phyloP scores from a whole-genome alignment of 371 early-diverging fungal genomes.

The Haplosporangium sp. region DNA sequence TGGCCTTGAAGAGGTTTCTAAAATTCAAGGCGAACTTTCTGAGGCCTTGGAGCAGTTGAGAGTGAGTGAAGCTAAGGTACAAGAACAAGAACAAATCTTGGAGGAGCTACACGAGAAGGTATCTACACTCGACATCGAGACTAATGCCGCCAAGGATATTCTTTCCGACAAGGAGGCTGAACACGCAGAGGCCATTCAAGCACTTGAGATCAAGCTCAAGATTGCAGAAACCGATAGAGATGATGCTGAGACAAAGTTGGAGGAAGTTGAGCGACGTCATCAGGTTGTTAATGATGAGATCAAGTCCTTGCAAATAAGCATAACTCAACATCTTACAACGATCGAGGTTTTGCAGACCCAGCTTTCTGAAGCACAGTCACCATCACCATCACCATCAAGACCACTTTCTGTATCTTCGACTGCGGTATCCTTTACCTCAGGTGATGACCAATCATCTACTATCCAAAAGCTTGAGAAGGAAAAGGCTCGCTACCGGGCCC shows the following conservation, averaged over 20 bases:
- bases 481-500: constrained; percentile 38
- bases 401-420: constrained; percentile 35
- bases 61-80: constrained; percentile 48
- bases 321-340: constrained; percentile 20
- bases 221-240: constrained; percentile 42
- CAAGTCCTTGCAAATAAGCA: constrained; percentile 20
- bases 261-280: constrained; percentile 46
- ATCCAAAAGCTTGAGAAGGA: constrained; percentile 44
- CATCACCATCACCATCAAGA: constrained; percentile 18
- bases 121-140: constrained; percentile 36
- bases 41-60: constrained; percentile 21
- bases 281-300: constrained; percentile 38
- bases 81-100: constrained; percentile 58
- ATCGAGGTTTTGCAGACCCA: constrained; percentile 27
- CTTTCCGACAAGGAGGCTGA: constrained; percentile 51
- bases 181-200: constrained; percentile 40
- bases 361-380: constrained; percentile 23
- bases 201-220: constrained; percentile 33
- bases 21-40: constrained; percentile 35
- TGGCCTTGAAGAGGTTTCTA: constrained; percentile 25
- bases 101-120: constrained; percentile 57
- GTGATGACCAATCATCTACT: constrained; percentile 15
- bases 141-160: constrained; percentile 27
- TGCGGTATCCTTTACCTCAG: background rate
- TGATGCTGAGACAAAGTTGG: constrained; percentile 49